Evolutionary conservation across 1,284 basidiomycete genomes (phyloP), one percentile per base, ranked within the genome.

Genomic region (Neonothopanus nambi): DNA sequence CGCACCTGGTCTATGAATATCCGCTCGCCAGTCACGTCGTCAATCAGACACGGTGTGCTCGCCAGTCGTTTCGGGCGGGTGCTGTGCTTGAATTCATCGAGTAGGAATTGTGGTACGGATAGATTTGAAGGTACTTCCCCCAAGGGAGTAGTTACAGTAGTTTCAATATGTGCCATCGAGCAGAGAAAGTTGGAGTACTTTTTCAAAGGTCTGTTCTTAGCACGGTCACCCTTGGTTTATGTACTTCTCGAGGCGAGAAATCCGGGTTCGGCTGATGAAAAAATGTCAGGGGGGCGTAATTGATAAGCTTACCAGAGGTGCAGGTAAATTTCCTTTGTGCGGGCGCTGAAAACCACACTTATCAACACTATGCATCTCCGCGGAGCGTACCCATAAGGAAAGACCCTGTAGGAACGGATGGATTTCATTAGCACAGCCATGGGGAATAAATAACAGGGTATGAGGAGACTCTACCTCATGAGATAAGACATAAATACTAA

Each of bases 101-200:
- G 50, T 5, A 64, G 53, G 46, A 63, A 64, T 40, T 61, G 57
- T 0, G 63, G 59, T 21, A 64, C 56, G 5, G 57, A 63, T 13
- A 64, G 45, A 44, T 61, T 50, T 7, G 54, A 49, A 5, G 59
- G 59, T 7, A 58, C 48, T 35, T 47, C 28, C 11, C 36, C 30
- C 11, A 42, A 9, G 11, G 49, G 36, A 44, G 57, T 24, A 20
- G 36, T 36, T 20, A 17, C 23, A 41, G 54, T 36, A 48, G 38
- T 18, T 37, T 54, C 54, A 36, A 18, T 47, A 43, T 46, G 28
- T 35, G 55, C 38, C 54, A 56, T 55, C 47, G 45, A 47, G 37
- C 17, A 15, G 26, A 36, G n/a, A 33, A 11, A 30, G 28, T 8
- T 5, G 11, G 28, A 30, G n/a, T 17, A 18, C 11, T 20, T 30